Base-by-base conservation (phyloP, 2,329 filamentous ascomycete species). In the Berkeleyomyces basicola region DNA sequence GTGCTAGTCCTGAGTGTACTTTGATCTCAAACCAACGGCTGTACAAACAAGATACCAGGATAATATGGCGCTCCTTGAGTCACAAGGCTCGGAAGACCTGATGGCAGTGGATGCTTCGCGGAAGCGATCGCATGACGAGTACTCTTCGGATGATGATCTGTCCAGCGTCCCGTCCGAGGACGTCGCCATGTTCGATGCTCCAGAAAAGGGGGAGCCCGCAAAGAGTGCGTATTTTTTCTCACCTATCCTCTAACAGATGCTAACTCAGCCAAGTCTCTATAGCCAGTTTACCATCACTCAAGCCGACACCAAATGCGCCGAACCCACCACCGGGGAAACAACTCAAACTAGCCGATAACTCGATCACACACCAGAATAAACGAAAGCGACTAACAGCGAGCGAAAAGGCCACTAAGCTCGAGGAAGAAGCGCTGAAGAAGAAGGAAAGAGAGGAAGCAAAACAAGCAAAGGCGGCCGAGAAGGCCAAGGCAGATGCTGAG, bases 121-220 rank as follows among this genome's bases (percentile, higher is more conserved):
- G 60, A 81, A 81, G 69, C 71, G 77, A 64, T 75, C 71, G 49
- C 76, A 79, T 66, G 72, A 77, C 47, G 75, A 79, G 40, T 80
- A 74, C 65, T 67, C 73, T 2, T 72, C 70, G 7, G 70, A 74
- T 33, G 65, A 70, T 31, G 61, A 69, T 7, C 6, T 65, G 53
- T 62, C 61, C n/a, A 64, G 61, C 39, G 43, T 59, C 3, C 33
- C 44, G 7, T 65, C 64, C 7, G 59, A 62, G 14, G 63, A 65
- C 23, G 36, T 64, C 23, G 10, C 47, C 16, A 63, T 64, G 47
- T 16, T 55, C n/a, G 62, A 65, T 33, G 65, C 62, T 49, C 51
- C 61, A 23, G 10, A 37, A 14, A 1, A 16, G 7, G 55, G 43
- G 36, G n/a, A 16, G n/a, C 37, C 57, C 36, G 36, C 57, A 59